Evolutionary conservation across 2,329 filamentous ascomycete species (phyloP).

Genomic region (Gnomoniopsis smithogilvyi): DNA sequence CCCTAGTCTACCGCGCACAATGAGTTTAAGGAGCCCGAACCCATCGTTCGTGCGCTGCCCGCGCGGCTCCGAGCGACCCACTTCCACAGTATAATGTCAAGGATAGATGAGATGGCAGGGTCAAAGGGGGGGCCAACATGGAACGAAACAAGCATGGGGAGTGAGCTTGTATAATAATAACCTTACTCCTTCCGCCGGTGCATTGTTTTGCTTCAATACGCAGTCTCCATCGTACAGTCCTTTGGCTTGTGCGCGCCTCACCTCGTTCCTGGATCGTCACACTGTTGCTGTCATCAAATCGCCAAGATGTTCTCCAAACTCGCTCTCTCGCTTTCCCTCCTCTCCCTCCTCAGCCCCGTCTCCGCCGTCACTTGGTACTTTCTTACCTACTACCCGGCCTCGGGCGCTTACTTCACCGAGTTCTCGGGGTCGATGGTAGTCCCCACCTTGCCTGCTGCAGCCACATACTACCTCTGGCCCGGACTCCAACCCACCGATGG

Average conservation of each 20-base stretch:
- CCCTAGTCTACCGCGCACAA: not conserved
- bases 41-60: not conserved
- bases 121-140: not conserved
- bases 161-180: not conserved
- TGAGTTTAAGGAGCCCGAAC: not conserved
- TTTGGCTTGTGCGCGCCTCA: not conserved
- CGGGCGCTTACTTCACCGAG: constrained; percentile 31
- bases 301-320: constrained; percentile 16
- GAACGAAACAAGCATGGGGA: not conserved
- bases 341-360: constrained; percentile 25
- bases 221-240: not conserved
- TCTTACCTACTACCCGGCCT: constrained; percentile 30
- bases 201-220: not conserved
- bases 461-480: constrained; percentile 39
- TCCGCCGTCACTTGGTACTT: constrained; percentile 31
- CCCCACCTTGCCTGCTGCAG: constrained; percentile 28
- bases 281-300: not conserved
- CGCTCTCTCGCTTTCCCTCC: constrained; percentile 11
- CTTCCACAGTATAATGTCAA: not conserved
- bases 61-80: not conserved
- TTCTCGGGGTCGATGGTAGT: constrained; percentile 29
- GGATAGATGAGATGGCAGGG: constrained; percentile 6
- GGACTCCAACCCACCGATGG: constrained; percentile 37
- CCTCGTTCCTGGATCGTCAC: not conserved
- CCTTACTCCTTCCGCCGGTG: not conserved